Conservation (phyloP, 495 filamentous ascomycete species). For the Staphylotrichum tortipilum region DNA sequence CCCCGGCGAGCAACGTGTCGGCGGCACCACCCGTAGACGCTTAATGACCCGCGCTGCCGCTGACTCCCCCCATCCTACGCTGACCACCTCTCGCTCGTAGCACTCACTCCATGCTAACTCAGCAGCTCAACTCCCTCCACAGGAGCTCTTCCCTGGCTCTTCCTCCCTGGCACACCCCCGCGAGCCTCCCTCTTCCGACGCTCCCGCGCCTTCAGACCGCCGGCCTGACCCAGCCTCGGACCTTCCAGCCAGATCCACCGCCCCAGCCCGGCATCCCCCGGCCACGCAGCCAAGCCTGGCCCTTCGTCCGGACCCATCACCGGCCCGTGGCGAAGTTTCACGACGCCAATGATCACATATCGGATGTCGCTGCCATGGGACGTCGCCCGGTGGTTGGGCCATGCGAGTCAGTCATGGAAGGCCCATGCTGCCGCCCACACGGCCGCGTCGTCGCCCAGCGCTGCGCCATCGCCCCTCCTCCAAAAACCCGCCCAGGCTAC, state of each 20-base stretch:
- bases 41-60: too few species aligned
- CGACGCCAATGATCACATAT: background rate
- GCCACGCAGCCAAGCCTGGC: background rate
- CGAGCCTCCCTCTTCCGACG: too few species aligned
- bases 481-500: too few species aligned
- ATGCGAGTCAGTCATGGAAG: background rate
- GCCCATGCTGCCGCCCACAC: background rate
- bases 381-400: background rate
- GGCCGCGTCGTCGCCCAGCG: background rate
- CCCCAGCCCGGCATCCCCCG: background rate
- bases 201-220: background rate
- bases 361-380: background rate
- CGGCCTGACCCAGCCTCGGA: background rate
- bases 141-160: too few species aligned
- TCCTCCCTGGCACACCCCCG: too few species aligned
- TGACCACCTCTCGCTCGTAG: too few species aligned
- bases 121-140: too few species aligned
- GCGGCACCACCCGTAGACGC: too few species aligned
- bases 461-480: too few species aligned
- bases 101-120: too few species aligned
- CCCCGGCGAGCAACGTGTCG: too few species aligned
- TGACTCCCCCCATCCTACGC: too few species aligned
- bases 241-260: background rate
- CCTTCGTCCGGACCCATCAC: background rate
- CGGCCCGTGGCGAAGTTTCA: conserved; percentile 3